A percentile compares a stretch with the other conserved stretches of the same genome.
phyloP scores from a whole-genome alignment of 208 protist genomes.

The Trypanosoma platydactyli region DNA sequence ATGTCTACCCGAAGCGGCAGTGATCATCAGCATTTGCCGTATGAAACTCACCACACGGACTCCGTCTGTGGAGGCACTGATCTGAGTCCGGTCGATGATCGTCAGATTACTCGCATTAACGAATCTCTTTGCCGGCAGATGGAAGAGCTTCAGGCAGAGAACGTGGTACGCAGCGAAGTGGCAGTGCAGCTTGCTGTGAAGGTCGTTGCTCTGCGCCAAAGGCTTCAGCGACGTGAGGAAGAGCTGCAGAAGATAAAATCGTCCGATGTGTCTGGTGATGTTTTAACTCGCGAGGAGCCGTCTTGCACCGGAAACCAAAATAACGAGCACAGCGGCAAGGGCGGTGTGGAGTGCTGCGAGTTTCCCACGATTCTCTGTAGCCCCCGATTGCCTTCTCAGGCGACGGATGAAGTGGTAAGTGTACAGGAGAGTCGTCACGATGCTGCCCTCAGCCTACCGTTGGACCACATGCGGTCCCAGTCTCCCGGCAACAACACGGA shows the following conservation, averaged over 20 bases:
- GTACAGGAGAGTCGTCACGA: no score
- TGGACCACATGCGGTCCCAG: neutral
- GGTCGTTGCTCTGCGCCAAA: constrained; percentile 13
- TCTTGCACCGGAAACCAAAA: no score
- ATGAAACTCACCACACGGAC: no score
- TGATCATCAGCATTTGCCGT: neutral
- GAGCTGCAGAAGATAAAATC: neutral
- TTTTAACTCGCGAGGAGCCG: no score
- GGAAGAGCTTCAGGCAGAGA: neutral
- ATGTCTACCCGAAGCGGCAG: neutral
- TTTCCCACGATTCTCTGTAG: no score
- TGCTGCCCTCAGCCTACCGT: no score
- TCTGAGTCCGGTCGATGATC: neutral
- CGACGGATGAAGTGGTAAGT: no score
- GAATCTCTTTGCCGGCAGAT: neutral
- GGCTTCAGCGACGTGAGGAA: constrained; percentile 9
- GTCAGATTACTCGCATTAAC: neutral
- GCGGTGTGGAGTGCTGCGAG: no score
- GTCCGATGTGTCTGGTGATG: neutral
- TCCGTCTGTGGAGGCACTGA: neutral
- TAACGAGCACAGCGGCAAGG: no score
- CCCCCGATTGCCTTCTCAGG: no score
- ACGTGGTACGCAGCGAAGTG: constrained; percentile 14
- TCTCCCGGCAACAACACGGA: constrained; percentile 14
- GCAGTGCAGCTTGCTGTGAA: constrained; percentile 23